Base-by-base conservation (phyloP, 345 rosid genomes). In the Boechera retrofracta region DNA sequence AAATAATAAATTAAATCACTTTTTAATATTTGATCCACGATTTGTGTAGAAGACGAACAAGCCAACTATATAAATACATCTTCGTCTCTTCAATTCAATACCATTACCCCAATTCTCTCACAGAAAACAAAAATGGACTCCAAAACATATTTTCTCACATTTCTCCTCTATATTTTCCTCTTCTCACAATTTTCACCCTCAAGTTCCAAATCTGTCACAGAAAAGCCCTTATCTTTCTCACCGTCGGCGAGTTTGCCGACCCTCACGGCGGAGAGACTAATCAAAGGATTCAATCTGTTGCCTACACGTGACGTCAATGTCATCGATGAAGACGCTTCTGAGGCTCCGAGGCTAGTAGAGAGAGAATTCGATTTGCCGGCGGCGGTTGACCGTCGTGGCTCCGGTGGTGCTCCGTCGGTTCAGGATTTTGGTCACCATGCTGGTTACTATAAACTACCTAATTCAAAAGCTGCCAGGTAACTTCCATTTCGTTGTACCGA, bases 361-460 rank as follows among this genome's bases (percentile, higher is more conserved):
- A 84, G 83, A 81, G 84, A 78, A 71, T 72, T 93, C 69, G 59
- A 72, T 58, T 73, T 89, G 4, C 77, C 80, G 33, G 64, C 83
- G 70, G 77, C 81, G 24, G 3, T 78, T 44, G 82, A 72, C 68
- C 84, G 84, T 41, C 76, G 51, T 42, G 77, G 84, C 7, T 68
- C 79, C 54, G 5, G 62, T 59, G 71, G 47, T 73, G 77, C 84
- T 35, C 83, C 89, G 13, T 82, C 97, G 42, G 79, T 91, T 83
- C 61, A 85, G 29, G 91, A 92, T 1, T 86, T 92, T 18, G 96
- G 92, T 53, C 97, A 92, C 77, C 89, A 83, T 79, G 97, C 98
- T 31, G 98, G 99, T 0, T 92, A 95, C 75, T 92, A 83, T 70
- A 84, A 67, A 62, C 97, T 95, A 53, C 94, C 92, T 35, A 83